Base-by-base conservation (phyloP, 805 yeast species). In the Candida krabiensis region DNA sequence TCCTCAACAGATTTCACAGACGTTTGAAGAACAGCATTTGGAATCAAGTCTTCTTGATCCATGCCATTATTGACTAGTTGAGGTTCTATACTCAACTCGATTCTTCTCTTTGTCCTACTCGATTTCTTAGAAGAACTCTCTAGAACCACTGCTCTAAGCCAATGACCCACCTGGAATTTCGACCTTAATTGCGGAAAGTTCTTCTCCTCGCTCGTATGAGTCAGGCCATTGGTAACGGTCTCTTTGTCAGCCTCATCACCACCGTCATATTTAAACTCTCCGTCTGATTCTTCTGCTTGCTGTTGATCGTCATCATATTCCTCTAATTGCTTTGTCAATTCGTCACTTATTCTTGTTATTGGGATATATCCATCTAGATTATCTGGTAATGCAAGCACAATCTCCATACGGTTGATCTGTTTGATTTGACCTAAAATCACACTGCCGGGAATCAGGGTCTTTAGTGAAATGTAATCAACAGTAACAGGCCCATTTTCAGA, bases 1-100 rank as follows among this genome's bases (percentile, higher is more conserved):
- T 93, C 99, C 70, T 93, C 98, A 17, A 86, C 64, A 32, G 95
- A 83, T 44, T 71, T 73, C 16, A 93, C 79, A 2, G 86, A 70
- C 17, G 80, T 90, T 63, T 93, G 99, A 2, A 93, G 56, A 4
- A 83, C 56, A 41, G 76, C 70, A 30, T 87, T 88, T 19, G 70
- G 52, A 5, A 68, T 63, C 33, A 86, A 62, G 57, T 89, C 97
- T 30, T 82, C 89, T 4, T 68, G 74, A 7, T 67, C 73, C 40
- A 89, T 64, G 11, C 65, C 43, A 15, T 71, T 67, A 56, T 93
- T 93, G 9, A 85, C 87, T 29, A 66, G 65, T 33, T 75, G 70
- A 6, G 97, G 96, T 55, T 86, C 93, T 29, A 86, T 69, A 8
- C 86, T 71, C 26, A 90, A 67, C 45, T 79, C 81, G 28, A 90